Evolutionary conservation across 257 asterid species (phyloP).

Genomic region (Solanum piurae): DNA sequence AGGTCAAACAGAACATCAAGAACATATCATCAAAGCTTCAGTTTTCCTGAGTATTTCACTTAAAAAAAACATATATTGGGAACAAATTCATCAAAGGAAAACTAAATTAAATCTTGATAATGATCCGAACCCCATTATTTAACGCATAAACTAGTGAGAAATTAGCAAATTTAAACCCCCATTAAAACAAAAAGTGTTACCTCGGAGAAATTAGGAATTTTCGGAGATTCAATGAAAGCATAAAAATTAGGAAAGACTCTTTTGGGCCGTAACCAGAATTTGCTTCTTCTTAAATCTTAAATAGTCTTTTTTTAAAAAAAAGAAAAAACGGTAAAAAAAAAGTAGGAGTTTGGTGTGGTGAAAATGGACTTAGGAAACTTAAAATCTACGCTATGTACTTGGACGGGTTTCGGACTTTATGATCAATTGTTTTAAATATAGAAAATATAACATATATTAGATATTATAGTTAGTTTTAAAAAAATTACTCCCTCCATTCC

Average conservation of each 20-base stretch:
- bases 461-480: no score
- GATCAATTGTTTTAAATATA: neutral
- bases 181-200: conserved; percentile 13
- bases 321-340: neutral
- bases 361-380: neutral
- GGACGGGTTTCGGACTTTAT: neutral
- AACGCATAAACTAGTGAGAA: neutral
- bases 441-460: no score
- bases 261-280: neutral
- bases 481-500: no score
- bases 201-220: conserved; percentile 12
- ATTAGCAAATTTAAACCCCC: neutral
- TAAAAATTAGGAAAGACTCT: neutral
- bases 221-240: conserved; percentile 12
- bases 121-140: neutral
- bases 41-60: neutral
- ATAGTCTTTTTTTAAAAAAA: neutral
- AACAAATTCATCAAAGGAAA: neutral
- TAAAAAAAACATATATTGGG: neutral
- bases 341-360: neutral
- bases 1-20: neutral
- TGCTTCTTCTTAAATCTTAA: neutral
- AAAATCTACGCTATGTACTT: neutral
- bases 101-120: neutral
- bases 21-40: neutral